Base-by-base conservation (phyloP, 768 basidiomycete genomes). In the Hirschioporus abietinus region DNA sequence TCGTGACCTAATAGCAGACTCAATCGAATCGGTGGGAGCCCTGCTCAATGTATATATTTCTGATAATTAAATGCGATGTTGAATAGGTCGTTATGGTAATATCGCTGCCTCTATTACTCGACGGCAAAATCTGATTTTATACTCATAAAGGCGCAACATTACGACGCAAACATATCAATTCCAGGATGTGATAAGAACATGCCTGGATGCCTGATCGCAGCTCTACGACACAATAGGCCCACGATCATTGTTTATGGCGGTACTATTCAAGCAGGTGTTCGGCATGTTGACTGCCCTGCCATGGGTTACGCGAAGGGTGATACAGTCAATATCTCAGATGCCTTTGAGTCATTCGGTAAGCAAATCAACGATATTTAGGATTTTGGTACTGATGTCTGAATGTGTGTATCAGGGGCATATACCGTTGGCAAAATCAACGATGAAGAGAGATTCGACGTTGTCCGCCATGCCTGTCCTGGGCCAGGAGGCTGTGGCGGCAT, bases 161-260 rank as follows among this genome's bases (percentile, higher is more conserved):
- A 95, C 71, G 93, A 95, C 68, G 93, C 86, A 15, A 93, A 93
- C 72, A 92, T 95, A 70, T 86, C 90, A 6, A 83, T 94, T 64
- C 93, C 93, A 20, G 92, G 93, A 66, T 95, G 93, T 70, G 93
- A 95, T 77, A 95, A 95, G 80, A 95, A 95, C 73, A 94, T 95
- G 93, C 93, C 93, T 9, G 93, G 92, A 20, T 91, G 89, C 73
- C 81, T 93, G 66, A 92, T 95, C 73, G 93, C 93, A 18, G 93
- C 93, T 0, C 90, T 81, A 52, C 87, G 93, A 64, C 90, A 93
- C 78, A 95, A 95, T 73, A 85, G 93, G 7, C 93, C 93, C 1
- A 94, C 93, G 1, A 86, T 95, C 72, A 89, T 94, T 65, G 83
- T 95, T 15, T 95, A 95, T 74, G 78, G 93, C 18, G 93, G 93